Base-by-base conservation (phyloP, 345 rosid species). In the Linum tenue region DNA sequence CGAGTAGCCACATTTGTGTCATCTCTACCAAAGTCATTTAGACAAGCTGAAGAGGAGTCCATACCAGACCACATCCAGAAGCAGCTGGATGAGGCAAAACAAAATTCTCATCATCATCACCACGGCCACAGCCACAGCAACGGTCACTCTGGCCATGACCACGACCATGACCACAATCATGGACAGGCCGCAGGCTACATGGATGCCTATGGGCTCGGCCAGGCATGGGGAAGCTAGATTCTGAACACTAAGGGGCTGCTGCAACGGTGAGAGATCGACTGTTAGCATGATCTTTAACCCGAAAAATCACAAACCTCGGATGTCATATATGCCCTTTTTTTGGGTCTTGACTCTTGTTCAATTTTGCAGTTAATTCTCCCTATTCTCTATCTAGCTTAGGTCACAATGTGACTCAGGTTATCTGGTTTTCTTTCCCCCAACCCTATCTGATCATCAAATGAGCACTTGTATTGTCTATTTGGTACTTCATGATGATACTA, bases 81-180 rank as follows among this genome's bases (percentile, higher is more conserved):
- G 74, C 53, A 79, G 75, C 65, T 85, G 39, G 82, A 87, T 56
- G 87, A 87, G 72, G 90, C 84, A 63, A 77, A 71, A 66, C 79
- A 60, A 10, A 64, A 69, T 50, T 79, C 59, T 57, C 72, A 63
- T 62, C 69, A 64, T 39, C 73, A 65, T 16, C 74, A 65, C 55
- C 78, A 71, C 69, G 70, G 17, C 53, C 84, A 22, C 31, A 22
- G 31, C 31, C 31, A 22, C 31, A 22, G 17, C 53, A 83, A 78
- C 74, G 83, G 56, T 60, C 83, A 69, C 37, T 65, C 58, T 56
- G 76, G 62, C 55, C 77, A 64, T 48, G 63, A 68, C 68, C 77
- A 53, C 65, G 77, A 61, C n/a, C n/a, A n/a, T n/a, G n/a, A n/a
- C 67, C 82, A 76, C 75, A 73, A 10, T 68, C 87, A 72, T 72